Conservation (phyloP, 768 basidiomycete species). For the Tylopilus balloui region DNA sequence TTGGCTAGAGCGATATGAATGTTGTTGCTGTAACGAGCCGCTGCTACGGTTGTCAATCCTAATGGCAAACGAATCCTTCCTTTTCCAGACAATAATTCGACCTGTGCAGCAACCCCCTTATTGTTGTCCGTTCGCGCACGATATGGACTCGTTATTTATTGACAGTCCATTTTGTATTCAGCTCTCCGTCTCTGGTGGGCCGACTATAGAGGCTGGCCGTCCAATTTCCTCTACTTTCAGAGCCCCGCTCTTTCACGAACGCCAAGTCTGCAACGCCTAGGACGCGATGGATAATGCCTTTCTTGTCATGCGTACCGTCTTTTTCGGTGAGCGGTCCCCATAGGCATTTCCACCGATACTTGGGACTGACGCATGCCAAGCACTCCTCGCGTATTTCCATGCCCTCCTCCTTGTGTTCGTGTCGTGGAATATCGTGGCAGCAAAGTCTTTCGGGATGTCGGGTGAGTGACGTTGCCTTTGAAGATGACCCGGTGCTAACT, state of each 20-base stretch:
- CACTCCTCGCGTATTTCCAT: conserved; percentile 47
- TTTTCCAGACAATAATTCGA: conserved; percentile 31
- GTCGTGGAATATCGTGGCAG: conserved; percentile 50
- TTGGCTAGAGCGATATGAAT: neutral
- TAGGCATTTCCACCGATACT: neutral
- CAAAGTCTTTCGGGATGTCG: conserved; percentile 31
- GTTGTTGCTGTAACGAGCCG: neutral
- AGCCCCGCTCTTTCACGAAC: conserved; percentile 13
- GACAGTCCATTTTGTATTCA: neutral
- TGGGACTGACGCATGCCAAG: conserved; percentile 13
- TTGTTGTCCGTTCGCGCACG: conserved; percentile 19
- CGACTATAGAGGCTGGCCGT: conserved; percentile 12
- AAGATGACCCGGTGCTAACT: neutral
- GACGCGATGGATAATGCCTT: conserved; percentile 47
- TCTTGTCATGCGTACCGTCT: conserved; percentile 50
- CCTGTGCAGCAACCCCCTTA: conserved; percentile 13
- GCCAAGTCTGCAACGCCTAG: conserved; percentile 6
- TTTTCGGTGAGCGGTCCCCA: conserved; percentile 44
- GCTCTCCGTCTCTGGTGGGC: conserved; percentile 23
- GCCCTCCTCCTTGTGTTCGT: conserved; percentile 52
- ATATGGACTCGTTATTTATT: conserved; percentile 15
- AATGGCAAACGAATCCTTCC: conserved; percentile 9
- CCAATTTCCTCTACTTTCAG: conserved; percentile 1
- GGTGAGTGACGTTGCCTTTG: conserved; percentile 29
- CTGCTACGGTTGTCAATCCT: neutral